These are phyloP conservation scores for Grammothele lineata DNA, from an alignment of 768 basidiomycete species.

Conservation along the genomic window DNA sequence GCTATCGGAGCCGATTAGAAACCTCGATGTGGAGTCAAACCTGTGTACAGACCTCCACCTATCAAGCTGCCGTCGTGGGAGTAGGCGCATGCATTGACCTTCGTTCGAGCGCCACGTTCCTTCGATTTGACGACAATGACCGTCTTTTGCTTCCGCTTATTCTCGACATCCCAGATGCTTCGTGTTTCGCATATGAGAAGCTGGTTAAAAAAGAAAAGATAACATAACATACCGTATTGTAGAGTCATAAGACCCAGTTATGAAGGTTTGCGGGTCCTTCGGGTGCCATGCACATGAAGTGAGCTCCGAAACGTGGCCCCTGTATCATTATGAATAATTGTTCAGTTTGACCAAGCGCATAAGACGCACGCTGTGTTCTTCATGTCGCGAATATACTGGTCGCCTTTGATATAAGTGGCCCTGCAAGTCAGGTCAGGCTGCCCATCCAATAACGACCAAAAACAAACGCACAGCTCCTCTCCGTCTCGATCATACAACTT, in stretches of 20 bases:
- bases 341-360: no score
- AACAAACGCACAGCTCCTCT: slow-evolving; percentile 74
- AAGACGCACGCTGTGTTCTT: slow-evolving; percentile 95
- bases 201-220: background rate
- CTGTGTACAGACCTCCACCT: slow-evolving; percentile 65
- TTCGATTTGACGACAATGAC: slow-evolving; percentile 97
- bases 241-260: slow-evolving; percentile 93
- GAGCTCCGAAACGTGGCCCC: slow-evolving; percentile 92
- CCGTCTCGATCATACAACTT: slow-evolving; percentile 92
- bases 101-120: slow-evolving; percentile 90
- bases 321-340: slow-evolving; percentile 26
- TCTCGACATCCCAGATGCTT: slow-evolving; percentile 93
- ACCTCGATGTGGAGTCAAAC: background rate
- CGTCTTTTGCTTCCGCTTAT: slow-evolving; percentile 89
- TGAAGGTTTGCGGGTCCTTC: slow-evolving; percentile 74
- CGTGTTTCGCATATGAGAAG: background rate
- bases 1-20: slow-evolving; percentile 39
- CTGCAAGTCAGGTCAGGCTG: slow-evolving; percentile 54
- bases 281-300: slow-evolving; percentile 94
- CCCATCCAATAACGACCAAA: slow-evolving; percentile 20
- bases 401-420: slow-evolving; percentile 85
- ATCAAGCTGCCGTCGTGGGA: slow-evolving; percentile 88
- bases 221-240: slow-evolving; percentile 69
- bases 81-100: slow-evolving; percentile 83
- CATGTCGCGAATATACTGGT: slow-evolving; percentile 98